Percentiles rank a stretch among this genome's conserved stretches.
Evolutionary conservation across 1,284 basidiomycete genomes (phyloP).

Genomic region (Ceratobasidium theobromae): DNA sequence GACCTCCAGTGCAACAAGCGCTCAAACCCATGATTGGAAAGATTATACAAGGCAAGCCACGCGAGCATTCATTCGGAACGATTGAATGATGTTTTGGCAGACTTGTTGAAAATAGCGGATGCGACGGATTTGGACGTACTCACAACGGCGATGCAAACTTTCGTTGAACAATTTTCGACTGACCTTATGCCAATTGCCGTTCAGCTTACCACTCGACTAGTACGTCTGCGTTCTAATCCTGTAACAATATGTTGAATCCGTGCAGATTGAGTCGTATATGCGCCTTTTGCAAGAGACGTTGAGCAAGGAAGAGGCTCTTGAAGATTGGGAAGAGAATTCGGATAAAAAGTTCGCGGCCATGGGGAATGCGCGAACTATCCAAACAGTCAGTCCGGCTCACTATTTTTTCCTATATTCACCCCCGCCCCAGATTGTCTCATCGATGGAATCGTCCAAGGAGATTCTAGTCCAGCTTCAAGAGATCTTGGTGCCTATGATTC

Average conservation of each 20-base stretch:
- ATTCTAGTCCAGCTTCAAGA: slow-evolving; percentile 80
- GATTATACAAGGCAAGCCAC: slow-evolving; percentile 74
- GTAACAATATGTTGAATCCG: too few species aligned
- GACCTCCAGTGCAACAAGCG: slow-evolving; percentile 59
- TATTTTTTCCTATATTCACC: not conserved
- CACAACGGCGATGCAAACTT: slow-evolving; percentile 77
- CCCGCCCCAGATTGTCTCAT: not conserved
- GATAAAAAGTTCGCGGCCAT: slow-evolving; percentile 85
- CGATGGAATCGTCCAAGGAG: slow-evolving; percentile 69
- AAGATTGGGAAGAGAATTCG: slow-evolving; percentile 63
- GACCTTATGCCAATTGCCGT: slow-evolving; percentile 86
- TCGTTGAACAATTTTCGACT: slow-evolving; percentile 83
- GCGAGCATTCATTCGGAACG: not conserved
- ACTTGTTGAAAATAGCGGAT: slow-evolving; percentile 82
- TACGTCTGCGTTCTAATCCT: slow-evolving; percentile 46
- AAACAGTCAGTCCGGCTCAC: slow-evolving; percentile 51
- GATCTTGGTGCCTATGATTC: slow-evolving; percentile 76
- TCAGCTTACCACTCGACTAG: slow-evolving; percentile 75
- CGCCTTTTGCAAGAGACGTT: slow-evolving; percentile 71
- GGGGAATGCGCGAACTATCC: slow-evolving; percentile 80
- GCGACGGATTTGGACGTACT: slow-evolving; percentile 88
- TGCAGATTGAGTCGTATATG: slow-evolving; percentile 76
- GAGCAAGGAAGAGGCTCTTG: slow-evolving; percentile 49
- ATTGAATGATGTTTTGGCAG: slow-evolving; percentile 44
- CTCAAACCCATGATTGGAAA: slow-evolving; percentile 81